Conservation (phyloP, 208 protist species). For the Trypanosoma lewisi region DNA sequence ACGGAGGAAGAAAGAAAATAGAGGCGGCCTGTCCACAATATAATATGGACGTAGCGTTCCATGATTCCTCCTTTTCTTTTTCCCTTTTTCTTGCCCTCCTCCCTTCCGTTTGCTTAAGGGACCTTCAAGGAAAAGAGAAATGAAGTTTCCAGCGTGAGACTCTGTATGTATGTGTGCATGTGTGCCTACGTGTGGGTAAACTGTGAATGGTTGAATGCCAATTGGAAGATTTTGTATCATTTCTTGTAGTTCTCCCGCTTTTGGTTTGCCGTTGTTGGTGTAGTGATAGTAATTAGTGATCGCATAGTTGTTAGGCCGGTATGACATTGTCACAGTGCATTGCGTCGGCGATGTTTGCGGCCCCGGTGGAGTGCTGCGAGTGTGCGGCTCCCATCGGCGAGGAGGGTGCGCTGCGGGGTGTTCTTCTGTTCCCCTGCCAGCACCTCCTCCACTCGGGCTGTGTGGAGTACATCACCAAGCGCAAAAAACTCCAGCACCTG, state of each 20-base stretch:
- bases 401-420: constrained; percentile 56
- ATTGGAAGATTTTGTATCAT: no score
- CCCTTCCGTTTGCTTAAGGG: background rate
- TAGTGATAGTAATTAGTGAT: background rate
- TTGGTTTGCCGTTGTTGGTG: background rate
- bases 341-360: constrained; percentile 1
- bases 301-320: background rate
- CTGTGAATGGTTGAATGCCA: no score
- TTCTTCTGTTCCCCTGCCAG: constrained; percentile 78
- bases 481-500: constrained; percentile 25
- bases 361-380: constrained; percentile 64
- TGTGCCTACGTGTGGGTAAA: background rate
- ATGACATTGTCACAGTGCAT: background rate
- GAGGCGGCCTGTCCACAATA: no score
- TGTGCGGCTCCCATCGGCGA: constrained; percentile 61
- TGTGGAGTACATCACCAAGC: constrained; percentile 59
- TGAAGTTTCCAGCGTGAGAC: background rate
- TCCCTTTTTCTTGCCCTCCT: background rate
- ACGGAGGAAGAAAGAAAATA: no score
- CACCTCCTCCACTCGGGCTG: constrained; percentile 81
- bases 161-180: background rate
- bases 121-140: background rate
- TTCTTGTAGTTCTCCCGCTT: constrained; percentile 12
- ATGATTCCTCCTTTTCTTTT: background rate
- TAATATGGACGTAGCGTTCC: background rate